Evolutionary conservation across 495 filamentous ascomycete genomes (phyloP).

Genomic region (Aspergillus baeticus): DNA sequence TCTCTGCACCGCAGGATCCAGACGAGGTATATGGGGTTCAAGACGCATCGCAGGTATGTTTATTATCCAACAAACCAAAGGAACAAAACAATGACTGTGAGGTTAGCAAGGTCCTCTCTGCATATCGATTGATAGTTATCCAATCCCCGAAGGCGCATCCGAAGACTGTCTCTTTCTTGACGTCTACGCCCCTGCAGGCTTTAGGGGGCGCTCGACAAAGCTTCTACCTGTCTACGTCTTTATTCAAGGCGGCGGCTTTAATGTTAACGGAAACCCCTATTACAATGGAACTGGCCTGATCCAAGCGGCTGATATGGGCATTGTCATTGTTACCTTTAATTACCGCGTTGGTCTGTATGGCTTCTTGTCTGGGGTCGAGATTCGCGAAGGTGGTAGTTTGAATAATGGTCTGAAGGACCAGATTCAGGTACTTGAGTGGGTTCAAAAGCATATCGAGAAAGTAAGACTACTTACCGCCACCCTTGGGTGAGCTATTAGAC

Average conservation of each 20-base stretch:
- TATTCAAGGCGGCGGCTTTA: slow-evolving; percentile 78
- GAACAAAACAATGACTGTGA: background rate
- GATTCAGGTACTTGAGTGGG: slow-evolving; percentile 64
- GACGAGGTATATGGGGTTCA: slow-evolving; percentile 33
- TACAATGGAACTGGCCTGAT: slow-evolving; percentile 65
- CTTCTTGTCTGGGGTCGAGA: slow-evolving; percentile 63
- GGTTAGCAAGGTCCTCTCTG: slow-evolving; percentile 50
- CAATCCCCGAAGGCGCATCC: slow-evolving; percentile 37
- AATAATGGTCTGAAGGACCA: slow-evolving; percentile 77
- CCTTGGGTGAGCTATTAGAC: background rate
- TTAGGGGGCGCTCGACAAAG: slow-evolving; percentile 37
- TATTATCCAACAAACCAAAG: background rate
- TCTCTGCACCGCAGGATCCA: slow-evolving; percentile 58
- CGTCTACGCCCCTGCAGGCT: slow-evolving; percentile 59
- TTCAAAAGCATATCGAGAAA: slow-evolving; percentile 59
- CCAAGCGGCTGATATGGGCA: slow-evolving; percentile 52
- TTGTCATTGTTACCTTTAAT: slow-evolving; percentile 75
- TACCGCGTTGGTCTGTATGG: slow-evolving; percentile 76
- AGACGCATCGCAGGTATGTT: slow-evolving; percentile 41
- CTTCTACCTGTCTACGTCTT: slow-evolving; percentile 70
- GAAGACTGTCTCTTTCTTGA: slow-evolving; percentile 79
- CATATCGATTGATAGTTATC: slow-evolving; percentile 42
- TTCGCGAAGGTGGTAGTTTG: slow-evolving; percentile 52
- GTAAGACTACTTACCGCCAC: slow-evolving; percentile 37
- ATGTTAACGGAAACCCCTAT: slow-evolving; percentile 59